phyloP scores from a whole-genome alignment of 805 yeast species.

The Kuraishia capsulata region DNA sequence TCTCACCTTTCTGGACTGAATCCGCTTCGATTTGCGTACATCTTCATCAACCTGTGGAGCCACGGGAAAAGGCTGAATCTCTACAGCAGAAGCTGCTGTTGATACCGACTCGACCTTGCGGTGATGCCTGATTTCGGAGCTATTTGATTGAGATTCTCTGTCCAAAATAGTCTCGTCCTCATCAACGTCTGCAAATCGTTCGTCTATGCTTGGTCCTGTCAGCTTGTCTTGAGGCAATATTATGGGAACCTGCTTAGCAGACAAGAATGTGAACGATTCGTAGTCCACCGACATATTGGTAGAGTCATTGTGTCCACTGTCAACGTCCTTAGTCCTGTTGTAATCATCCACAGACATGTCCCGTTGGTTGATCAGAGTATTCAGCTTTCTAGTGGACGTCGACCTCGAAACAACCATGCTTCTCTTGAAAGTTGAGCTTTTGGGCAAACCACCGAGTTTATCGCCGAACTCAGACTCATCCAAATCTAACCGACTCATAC shows the following conservation, averaged over 20 bases:
- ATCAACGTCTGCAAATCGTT: slow-evolving; percentile 21
- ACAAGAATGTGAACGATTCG: slow-evolving; percentile 21
- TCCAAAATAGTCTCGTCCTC: slow-evolving; percentile 4
- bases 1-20: slow-evolving; percentile 11
- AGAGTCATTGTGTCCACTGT: no score
- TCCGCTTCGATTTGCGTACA: slow-evolving; percentile 18
- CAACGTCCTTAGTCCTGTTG: slow-evolving; percentile 10
- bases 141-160: slow-evolving; percentile 5
- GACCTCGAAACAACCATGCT: slow-evolving; percentile 7
- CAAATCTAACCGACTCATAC: slow-evolving; percentile 9
- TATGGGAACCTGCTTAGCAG: slow-evolving; percentile 20
- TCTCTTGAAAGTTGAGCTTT: slow-evolving; percentile 1
- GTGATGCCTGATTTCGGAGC: slow-evolving; percentile 14
- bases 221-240: slow-evolving; percentile 10
- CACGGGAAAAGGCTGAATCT: slow-evolving; percentile 10
- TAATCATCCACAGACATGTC: slow-evolving; percentile 2
- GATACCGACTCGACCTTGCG: slow-evolving; percentile 16
- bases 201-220: slow-evolving; percentile 1
- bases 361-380: slow-evolving; percentile 6
- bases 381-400: slow-evolving; percentile 17
- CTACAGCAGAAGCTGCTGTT: slow-evolving; percentile 14
- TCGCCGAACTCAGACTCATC: slow-evolving; percentile 1
- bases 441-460: not conserved
- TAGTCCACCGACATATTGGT: slow-evolving; percentile 18
- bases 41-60: slow-evolving; percentile 18